Evolutionary conservation across 148 eudicot species (phyloP), one percentile per base, ranked within the genome.

Genomic region (Drosera capensis): DNA sequence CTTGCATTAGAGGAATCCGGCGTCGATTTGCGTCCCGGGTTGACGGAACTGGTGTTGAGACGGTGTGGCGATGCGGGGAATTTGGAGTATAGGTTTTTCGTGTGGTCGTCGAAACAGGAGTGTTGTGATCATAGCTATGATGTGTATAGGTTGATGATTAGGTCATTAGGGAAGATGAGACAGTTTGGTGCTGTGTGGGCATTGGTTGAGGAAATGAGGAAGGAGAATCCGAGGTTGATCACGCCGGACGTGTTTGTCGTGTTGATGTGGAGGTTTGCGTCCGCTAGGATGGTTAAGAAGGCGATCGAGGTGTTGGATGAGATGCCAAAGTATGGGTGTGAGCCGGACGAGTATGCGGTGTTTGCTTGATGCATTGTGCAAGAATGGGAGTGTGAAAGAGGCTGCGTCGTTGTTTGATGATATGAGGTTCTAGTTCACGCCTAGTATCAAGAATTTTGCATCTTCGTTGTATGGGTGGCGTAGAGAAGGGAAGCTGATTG

Each of bases 131-230:
- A 88, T 54, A 80, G 72, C 41, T 73, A 77, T 42, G 87, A 83
- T 53, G 94, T 77, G 9, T 88, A 83, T 20, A 83, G 68, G 50
- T 51, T 79, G 2, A 80, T 88, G 92, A 66, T 88, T 44, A 88
- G 59, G 57, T 73, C 51, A 48, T 67, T 83, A 37, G 79, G 82
- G 14, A 88, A 84, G 51, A 84, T 84, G 94, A 73, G 92, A 58
- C 86, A 88, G 15, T 88, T 88, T 55, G 97, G 92, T 36, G 63
- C 79, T 12, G 97, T 80, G 39, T 88, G 97, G 97, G 97, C 92
- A 1, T 57, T 88, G 20, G 62, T 84, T 40, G 97, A 88, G 43
- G 92, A 83, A 56, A 83, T 84, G 94, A 75, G 84, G 60, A 69
- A 53, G 23, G 90, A 83, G 45, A 80, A 71, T 49, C 76, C 94